These are phyloP conservation scores for Ceratobasidium papillatum DNA, from an alignment of 1,284 basidiomycete genomes.

Conservation along the genomic window DNA sequence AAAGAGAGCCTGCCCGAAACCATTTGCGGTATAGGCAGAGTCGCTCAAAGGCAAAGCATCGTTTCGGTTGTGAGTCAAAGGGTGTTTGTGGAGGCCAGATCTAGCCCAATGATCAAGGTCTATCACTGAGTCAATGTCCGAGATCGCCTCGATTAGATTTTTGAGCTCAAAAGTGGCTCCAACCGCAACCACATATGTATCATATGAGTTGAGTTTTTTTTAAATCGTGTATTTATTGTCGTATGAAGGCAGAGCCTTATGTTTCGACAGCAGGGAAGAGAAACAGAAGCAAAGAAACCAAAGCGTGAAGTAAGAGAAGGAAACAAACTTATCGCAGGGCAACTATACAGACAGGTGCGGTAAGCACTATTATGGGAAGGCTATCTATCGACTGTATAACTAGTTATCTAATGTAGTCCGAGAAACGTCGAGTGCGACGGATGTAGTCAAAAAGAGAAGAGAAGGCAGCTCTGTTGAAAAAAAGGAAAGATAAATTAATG, in stretches of 20 bases:
- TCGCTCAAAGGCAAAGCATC: background rate
- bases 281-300: too few species aligned
- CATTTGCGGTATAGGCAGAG: background rate
- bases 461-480: background rate
- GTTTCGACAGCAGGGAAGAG: background rate
- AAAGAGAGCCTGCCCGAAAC: constrained; percentile 1
- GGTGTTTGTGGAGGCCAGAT: background rate
- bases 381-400: background rate
- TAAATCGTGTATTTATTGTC: background rate
- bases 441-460: background rate
- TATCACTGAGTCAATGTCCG: background rate
- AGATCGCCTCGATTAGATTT: background rate
- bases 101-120: background rate
- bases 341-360: background rate
- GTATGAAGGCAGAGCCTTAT: background rate
- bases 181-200: background rate
- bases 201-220: background rate
- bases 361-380: background rate
- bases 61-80: background rate
- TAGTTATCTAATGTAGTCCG: background rate
- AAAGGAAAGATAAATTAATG: background rate
- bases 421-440: background rate
- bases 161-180: background rate
- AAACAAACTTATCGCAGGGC: background rate
- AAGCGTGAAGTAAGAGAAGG: background rate